phyloP scores from a whole-genome alignment of 257 asterid species.

The Nicotiana tomentosiformis region DNA sequence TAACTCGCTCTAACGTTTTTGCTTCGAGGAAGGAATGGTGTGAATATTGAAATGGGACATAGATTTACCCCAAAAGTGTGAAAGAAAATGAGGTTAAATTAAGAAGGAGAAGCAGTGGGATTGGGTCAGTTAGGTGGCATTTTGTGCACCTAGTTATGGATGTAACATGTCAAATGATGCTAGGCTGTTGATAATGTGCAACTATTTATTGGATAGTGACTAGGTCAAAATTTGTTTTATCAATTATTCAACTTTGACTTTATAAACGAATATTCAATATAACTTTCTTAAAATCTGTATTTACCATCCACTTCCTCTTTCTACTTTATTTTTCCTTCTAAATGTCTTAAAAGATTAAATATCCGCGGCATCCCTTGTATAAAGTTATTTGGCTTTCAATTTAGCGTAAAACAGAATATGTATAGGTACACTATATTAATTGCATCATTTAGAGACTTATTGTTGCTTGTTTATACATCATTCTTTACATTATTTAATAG shows the following conservation, averaged over 20 bases:
- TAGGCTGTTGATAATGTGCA: constrained; percentile 5
- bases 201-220: not conserved
- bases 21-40: too few species aligned
- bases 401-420: not conserved
- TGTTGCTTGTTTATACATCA: not conserved
- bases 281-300: not conserved
- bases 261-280: not conserved
- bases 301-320: not conserved
- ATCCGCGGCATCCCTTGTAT: not conserved
- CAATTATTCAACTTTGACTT: not conserved
- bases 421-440: not conserved
- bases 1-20: not conserved
- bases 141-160: not conserved
- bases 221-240: not conserved
- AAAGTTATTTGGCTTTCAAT: not conserved
- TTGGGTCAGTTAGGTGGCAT: not conserved
- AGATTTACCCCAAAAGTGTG: not conserved
- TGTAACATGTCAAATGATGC: constrained; percentile 2
- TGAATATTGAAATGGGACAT: too few species aligned
- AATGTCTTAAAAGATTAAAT: too few species aligned
- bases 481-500: not conserved
- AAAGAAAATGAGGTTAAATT: not conserved
- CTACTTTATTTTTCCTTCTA: not conserved
- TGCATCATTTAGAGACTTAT: not conserved
- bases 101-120: not conserved